phyloP scores from a whole-genome alignment of 805 yeast species.

The Kazachstania africana region DNA sequence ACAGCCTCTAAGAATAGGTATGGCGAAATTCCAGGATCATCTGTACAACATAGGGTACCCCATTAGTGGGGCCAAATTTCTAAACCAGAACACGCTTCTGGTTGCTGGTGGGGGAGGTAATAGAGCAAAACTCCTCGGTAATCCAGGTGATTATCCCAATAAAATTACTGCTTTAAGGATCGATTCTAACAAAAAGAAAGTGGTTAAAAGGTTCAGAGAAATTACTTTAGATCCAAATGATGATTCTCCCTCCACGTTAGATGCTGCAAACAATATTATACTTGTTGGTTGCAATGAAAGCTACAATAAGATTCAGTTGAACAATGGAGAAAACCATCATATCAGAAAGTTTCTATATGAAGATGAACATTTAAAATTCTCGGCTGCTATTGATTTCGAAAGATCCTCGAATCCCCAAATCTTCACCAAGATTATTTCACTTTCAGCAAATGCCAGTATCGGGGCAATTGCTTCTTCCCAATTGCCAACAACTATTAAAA shows the following conservation, averaged over 20 bases:
- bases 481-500: slow-evolving; percentile 49
- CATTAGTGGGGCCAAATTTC: slow-evolving; percentile 65
- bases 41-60: slow-evolving; percentile 55
- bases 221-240: slow-evolving; percentile 48
- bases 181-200: slow-evolving; percentile 37
- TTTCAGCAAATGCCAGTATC: slow-evolving; percentile 46
- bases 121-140: slow-evolving; percentile 38
- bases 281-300: slow-evolving; percentile 72
- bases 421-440: slow-evolving; percentile 45
- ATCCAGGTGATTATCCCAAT: slow-evolving; percentile 79
- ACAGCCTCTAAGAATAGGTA: no score
- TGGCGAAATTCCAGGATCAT: no score
- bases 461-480: slow-evolving; percentile 63
- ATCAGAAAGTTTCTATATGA: slow-evolving; percentile 54
- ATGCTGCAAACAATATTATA: slow-evolving; percentile 34
- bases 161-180: slow-evolving; percentile 58
- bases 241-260: slow-evolving; percentile 84
- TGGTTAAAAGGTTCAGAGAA: slow-evolving; percentile 51
- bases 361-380: slow-evolving; percentile 49
- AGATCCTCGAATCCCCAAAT: slow-evolving; percentile 39
- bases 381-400: slow-evolving; percentile 46
- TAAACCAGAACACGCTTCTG: slow-evolving; percentile 45
- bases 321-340: slow-evolving; percentile 55
- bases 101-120: slow-evolving; percentile 96
- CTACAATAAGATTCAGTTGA: slow-evolving; percentile 43